Percentiles rank a stretch among this genome's conserved stretches.
phyloP scores from a whole-genome alignment of 1,284 basidiomycete genomes.

The Moesziomyces sp. region DNA sequence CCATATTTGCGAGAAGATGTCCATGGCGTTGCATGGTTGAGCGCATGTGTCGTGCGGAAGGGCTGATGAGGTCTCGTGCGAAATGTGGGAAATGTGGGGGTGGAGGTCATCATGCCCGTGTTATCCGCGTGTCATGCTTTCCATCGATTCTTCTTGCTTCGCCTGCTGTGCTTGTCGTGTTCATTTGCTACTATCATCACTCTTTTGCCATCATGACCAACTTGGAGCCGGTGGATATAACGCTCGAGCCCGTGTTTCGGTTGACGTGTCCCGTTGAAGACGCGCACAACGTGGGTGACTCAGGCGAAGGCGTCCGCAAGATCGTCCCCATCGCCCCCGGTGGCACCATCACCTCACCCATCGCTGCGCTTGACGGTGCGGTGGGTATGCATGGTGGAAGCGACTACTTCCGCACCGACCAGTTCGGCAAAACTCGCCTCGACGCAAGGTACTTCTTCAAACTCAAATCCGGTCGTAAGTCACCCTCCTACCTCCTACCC shows the following conservation, averaged over 20 bases:
- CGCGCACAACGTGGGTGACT: constrained; percentile 22
- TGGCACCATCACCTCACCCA: constrained; percentile 16
- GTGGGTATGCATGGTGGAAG: constrained; percentile 22
- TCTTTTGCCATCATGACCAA: background rate
- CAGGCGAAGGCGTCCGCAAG: constrained; percentile 32
- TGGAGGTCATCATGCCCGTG: too few relatives aligned
- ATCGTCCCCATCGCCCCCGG: constrained; percentile 31
- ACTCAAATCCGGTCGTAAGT: constrained; percentile 26
- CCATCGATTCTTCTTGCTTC: too few relatives aligned
- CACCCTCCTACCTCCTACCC: background rate
- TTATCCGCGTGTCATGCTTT: too few relatives aligned
- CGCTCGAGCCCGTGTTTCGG: constrained; percentile 19
- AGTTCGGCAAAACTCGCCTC: constrained; percentile 25
- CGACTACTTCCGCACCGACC: constrained; percentile 40
- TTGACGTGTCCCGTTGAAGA: constrained; percentile 21
- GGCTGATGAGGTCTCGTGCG: too few relatives aligned
- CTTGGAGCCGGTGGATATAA: constrained; percentile 15
- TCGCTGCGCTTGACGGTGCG: constrained; percentile 28
- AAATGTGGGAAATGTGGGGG: too few relatives aligned
- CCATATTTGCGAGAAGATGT: too few relatives aligned
- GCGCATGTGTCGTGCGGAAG: too few relatives aligned
- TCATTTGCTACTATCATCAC: background rate
- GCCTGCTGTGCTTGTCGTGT: too few relatives aligned
- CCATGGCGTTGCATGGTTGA: too few relatives aligned
- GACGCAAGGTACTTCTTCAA: constrained; percentile 43